phyloP scores from a whole-genome alignment of 1,284 basidiomycete species.

The Entoloma clypeatum region DNA sequence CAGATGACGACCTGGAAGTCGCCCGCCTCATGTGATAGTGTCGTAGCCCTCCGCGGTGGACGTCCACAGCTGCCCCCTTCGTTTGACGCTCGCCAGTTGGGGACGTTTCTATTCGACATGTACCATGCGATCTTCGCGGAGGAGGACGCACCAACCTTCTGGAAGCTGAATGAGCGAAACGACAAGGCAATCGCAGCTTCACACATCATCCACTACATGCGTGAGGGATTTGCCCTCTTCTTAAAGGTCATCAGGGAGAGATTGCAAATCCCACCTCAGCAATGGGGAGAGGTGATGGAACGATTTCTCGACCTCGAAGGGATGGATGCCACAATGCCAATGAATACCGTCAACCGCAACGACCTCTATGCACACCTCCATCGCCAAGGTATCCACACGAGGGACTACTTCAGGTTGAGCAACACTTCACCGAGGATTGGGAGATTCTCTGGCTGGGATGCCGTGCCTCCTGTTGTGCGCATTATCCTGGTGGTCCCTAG shows the following conservation, averaged over 20 bases:
- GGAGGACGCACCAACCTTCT: slow-evolving; percentile 28
- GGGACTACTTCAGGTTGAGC: slow-evolving; percentile 12
- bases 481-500: slow-evolving; percentile 36
- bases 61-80: slow-evolving; percentile 12
- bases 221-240: slow-evolving; percentile 41
- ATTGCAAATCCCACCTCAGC: slow-evolving; percentile 20
- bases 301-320: slow-evolving; percentile 22
- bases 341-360: slow-evolving; percentile 31
- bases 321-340: slow-evolving; percentile 25
- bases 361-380: slow-evolving; percentile 34
- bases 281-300: slow-evolving; percentile 30
- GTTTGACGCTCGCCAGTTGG: slow-evolving; percentile 35
- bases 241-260: slow-evolving; percentile 32
- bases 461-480: slow-evolving; percentile 27
- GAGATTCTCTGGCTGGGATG: slow-evolving; percentile 26
- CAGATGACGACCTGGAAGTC: slow-evolving; percentile 43
- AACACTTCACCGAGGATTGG: slow-evolving; percentile 16
- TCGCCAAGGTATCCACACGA: slow-evolving; percentile 30
- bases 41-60: slow-evolving; percentile 14
- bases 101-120: slow-evolving; percentile 37
- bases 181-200: slow-evolving; percentile 21
- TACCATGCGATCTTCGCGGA: slow-evolving; percentile 41
- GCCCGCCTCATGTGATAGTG: slow-evolving; percentile 26
- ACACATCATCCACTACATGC: slow-evolving; percentile 39
- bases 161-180: slow-evolving; percentile 17